A percentile compares a stretch with the other conserved stretches of the same genome.
Evolutionary conservation across 228 moss, liverwort and hornwort species (phyloP).

Genomic region (Sphagnum magellanicum): DNA sequence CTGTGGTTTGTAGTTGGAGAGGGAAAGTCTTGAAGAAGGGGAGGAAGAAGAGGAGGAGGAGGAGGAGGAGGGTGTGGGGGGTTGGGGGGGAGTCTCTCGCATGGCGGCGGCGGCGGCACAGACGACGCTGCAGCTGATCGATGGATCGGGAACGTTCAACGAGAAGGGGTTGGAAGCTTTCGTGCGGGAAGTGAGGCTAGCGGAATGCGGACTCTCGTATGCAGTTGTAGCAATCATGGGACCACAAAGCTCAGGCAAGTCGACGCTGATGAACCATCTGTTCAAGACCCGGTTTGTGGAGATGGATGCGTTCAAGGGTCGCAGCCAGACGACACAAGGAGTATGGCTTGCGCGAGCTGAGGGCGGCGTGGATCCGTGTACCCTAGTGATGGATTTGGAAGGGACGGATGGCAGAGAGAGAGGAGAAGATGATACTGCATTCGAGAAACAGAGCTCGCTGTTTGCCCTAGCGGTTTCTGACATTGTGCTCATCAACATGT

Average conservation of each 20-base stretch:
- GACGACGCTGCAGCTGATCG: constrained; percentile 76
- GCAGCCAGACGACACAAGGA: constrained; percentile 88
- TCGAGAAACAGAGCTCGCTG: constrained; percentile 91
- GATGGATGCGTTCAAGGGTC: constrained; percentile 87
- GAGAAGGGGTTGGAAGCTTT: constrained; percentile 49
- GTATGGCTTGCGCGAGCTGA: constrained; percentile 81
- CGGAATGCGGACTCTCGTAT: constrained; percentile 79
- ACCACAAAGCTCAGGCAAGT: constrained; percentile 88
- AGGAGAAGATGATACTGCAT: constrained; percentile 92
- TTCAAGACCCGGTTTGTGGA: constrained; percentile 74
- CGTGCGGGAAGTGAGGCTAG: constrained; percentile 33
- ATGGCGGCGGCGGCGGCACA: constrained; percentile 25
- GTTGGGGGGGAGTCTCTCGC: too few species aligned
- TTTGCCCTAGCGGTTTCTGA: constrained; percentile 93
- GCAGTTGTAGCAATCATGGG: constrained; percentile 99
- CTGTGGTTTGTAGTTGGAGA: too few species aligned
- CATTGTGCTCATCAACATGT: constrained; percentile 94
- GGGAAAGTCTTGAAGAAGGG: too few species aligned
- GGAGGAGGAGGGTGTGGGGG: too few species aligned
- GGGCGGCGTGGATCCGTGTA: constrained; percentile 60
- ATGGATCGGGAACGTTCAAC: constrained; percentile 62
- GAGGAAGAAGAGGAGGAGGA: too few species aligned
- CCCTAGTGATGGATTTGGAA: constrained; percentile 95
- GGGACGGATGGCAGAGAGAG: constrained; percentile 93
- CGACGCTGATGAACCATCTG: constrained; percentile 62